Conservation (phyloP, 1,284 basidiomycete species). For the Ustilago esculenta region DNA sequence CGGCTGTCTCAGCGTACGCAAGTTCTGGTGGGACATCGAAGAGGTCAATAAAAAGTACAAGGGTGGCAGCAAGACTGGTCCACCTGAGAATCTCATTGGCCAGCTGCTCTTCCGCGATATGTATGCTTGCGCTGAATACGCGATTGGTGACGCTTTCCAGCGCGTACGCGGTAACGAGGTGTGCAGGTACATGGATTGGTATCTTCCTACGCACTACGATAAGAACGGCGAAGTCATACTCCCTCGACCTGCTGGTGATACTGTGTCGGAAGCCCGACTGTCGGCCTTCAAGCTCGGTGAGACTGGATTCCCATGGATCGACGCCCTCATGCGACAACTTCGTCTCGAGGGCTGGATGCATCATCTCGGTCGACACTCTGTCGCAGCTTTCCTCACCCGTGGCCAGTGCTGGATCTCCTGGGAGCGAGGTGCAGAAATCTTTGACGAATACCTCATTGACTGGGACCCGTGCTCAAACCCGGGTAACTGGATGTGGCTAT, state of each 20-base stretch:
- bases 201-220: slow-evolving; percentile 69
- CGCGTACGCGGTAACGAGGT: slow-evolving; percentile 69
- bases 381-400: slow-evolving; percentile 72
- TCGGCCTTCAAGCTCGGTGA: slow-evolving; percentile 69
- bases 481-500: slow-evolving; percentile 72
- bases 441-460: slow-evolving; percentile 69
- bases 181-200: slow-evolving; percentile 69
- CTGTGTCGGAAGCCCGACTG: slow-evolving; percentile 68
- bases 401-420: slow-evolving; percentile 73
- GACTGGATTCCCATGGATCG: slow-evolving; percentile 71
- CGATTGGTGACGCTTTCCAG: slow-evolving; percentile 67
- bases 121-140: slow-evolving; percentile 70
- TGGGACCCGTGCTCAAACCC: slow-evolving; percentile 69
- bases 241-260: slow-evolving; percentile 68
- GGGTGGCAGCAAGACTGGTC: slow-evolving; percentile 40
- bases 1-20: slow-evolving; percentile 69
- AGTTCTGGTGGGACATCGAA: slow-evolving; percentile 54
- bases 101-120: slow-evolving; percentile 70
- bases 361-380: slow-evolving; percentile 71
- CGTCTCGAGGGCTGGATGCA: slow-evolving; percentile 68
- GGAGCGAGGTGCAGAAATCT: slow-evolving; percentile 72
- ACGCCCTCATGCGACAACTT: slow-evolving; percentile 71
- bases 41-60: slow-evolving; percentile 55
- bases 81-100: slow-evolving; percentile 55
- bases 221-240: slow-evolving; percentile 65